Evolutionary conservation across 2,329 filamentous ascomycete genomes (phyloP).

Genomic region (Neofusicoccum sp.): DNA sequence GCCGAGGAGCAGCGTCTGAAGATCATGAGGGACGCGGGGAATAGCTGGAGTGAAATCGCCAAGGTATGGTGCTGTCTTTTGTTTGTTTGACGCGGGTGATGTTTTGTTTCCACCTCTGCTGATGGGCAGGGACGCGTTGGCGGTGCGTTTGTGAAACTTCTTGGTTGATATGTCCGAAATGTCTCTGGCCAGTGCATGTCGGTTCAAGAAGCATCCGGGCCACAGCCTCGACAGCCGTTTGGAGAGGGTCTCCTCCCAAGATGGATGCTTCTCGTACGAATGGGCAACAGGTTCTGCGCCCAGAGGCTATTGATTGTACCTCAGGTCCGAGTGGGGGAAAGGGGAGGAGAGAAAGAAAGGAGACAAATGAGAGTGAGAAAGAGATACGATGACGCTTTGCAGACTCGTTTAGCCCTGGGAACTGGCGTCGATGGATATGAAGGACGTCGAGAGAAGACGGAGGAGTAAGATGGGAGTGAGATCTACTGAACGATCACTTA

Average conservation of each 20-base stretch:
- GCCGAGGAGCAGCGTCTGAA: constrained; percentile 91
- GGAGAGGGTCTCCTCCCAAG: not conserved
- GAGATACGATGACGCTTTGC: not conserved
- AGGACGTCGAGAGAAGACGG: not conserved
- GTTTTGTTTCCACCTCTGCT: not conserved
- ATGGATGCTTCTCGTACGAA: not conserved
- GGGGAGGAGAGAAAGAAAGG: not conserved
- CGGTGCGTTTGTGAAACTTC: not conserved
- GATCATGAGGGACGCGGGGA: constrained; percentile 88
- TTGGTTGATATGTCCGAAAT: not conserved
- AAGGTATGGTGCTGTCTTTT: constrained; percentile 62
- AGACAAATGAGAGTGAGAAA: not conserved
- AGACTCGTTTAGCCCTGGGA: too few species aligned
- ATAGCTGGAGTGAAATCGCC: constrained; percentile 97
- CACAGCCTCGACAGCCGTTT: not conserved
- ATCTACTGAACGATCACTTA: not conserved
- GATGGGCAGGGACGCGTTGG: not conserved
- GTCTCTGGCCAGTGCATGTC: not conserved
- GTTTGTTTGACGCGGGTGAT: not conserved
- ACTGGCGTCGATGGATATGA: not conserved
- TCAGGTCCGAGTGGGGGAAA: not conserved
- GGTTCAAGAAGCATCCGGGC: not conserved
- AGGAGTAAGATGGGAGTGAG: not conserved
- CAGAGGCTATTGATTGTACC: not conserved
- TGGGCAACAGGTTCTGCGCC: not conserved